Evolutionary conservation across 2,329 filamentous ascomycete genomes (phyloP), one percentile per base, ranked within the genome.

Genomic region (Chrysosporium queenslandicum): DNA sequence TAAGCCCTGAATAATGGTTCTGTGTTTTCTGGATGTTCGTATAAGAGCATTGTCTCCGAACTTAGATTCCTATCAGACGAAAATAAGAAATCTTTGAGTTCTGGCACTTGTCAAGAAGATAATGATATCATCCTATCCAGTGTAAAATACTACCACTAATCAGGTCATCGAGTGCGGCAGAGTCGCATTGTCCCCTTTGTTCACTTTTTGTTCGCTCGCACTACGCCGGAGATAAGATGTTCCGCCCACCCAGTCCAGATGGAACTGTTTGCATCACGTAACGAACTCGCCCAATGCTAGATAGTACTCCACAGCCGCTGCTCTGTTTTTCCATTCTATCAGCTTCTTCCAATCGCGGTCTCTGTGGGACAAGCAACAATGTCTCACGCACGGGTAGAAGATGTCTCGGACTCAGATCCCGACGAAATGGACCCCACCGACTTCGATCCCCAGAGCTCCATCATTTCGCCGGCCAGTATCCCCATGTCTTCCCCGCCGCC

Each of bases 331-430:
- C 39, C 2, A 25, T 21, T 18, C 12, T 11, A 7, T 41, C 39
- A 11, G 18, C 9, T 3, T 20, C 12, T 8, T 23, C 32, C 11
- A 12, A 34, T 34, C 32, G 11, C 11, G 32, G 16, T 25, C 59
- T n/a, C n/a, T n/a, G n/a, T n/a, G n/a, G n/a, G n/a, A n/a, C n/a
- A n/a, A n/a, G n/a, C n/a, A n/a, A 72, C 57, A 59, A 92, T 94
- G 88, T 86, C 87, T 41, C 83, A 68, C 74, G 82, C 90, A 55
- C 83, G 85, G 56, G 84, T 97, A 69, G 92, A 98, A 78, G 92
- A 97, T 71, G 84, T 96, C 57, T 87, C 83, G 55, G 88, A 94
- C 75, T 87, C 86, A 12, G 91, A 97, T 72, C 88, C 91, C 50
- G 86, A 88, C 58, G 89, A 95, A 71, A 85, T 83, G 68, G 86